Evolutionary conservation across 164 flowering plant species (phyloP), one percentile per base, ranked within the genome.

Genomic region (Piper betle): DNA sequence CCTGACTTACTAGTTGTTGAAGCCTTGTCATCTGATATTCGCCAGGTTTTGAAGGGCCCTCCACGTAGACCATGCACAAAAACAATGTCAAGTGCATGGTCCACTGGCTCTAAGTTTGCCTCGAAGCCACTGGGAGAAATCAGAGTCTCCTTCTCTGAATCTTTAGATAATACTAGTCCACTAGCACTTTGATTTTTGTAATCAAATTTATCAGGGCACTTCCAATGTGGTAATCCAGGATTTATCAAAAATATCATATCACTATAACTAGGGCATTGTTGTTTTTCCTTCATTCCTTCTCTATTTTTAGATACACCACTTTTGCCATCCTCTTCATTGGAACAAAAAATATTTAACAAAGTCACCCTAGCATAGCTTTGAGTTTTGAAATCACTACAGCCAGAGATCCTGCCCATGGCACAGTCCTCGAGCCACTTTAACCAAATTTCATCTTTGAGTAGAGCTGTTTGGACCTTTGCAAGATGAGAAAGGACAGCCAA

Each of bases 1-100:
- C 96, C 96, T 72, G 95, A 84, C 69, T 86, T 85, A 52, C 74
- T 72, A 46, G 78, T 72, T 37, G 96, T 91, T 37, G 97, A 91
- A 42, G 80, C 77, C 70, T 94, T 91, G 78, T 87, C 78, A 40
- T 94, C 99, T 40, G 96, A 58, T 69, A 94, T 75, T 63, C 99
- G 91, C 99, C 99, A 94, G 50, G 90, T 80, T 72, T 84, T 94
- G 59, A 77, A 94, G 64, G 99, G 93, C 37, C 99, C 99, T 37
- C 99, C 99, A 66, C 88, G 91, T 50, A 94, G 67, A 54, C 99
- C 97, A 78, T 94, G 99, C 60, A 94, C 79, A 78, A 94, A 94
- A 61, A 91, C 87, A 70, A 94, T 72, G 79, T 94, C 99, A 38
- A 94, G 18, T 54, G 58, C 56, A 66, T 95, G 85, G 58, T 37